phyloP scores from a whole-genome alignment of 1,139 yeast species.

The Geotrichum siamense region DNA sequence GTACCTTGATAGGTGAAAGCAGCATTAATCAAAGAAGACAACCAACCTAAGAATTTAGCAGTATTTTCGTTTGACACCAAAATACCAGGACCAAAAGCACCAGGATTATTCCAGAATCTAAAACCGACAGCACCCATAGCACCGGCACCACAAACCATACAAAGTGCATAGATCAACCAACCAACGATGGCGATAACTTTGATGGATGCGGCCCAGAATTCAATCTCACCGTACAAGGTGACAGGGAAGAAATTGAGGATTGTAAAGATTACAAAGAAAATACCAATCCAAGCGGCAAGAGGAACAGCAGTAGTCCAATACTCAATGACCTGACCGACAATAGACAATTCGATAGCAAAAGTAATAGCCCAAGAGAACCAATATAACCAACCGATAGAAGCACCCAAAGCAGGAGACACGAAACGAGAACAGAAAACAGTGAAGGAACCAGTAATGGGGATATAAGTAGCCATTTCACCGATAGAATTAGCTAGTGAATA shows the following conservation, averaged over 20 bases:
- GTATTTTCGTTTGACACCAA: slow-evolving; percentile 47
- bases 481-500: slow-evolving; percentile 51
- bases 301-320: slow-evolving; percentile 50
- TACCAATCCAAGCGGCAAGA: slow-evolving; percentile 41
- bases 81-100: slow-evolving; percentile 53
- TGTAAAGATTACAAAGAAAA: slow-evolving; percentile 27
- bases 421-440: slow-evolving; percentile 53
- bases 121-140: slow-evolving; percentile 63
- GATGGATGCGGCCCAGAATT: slow-evolving; percentile 37
- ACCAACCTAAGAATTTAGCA: slow-evolving; percentile 45
- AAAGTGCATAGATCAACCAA: slow-evolving; percentile 58
- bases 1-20: slow-evolving; percentile 71
- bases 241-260: slow-evolving; percentile 34
- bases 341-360: slow-evolving; percentile 56
- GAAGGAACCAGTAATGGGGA: slow-evolving; percentile 58
- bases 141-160: slow-evolving; percentile 71
- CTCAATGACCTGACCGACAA: slow-evolving; percentile 49
- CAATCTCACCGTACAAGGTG: slow-evolving; percentile 35
- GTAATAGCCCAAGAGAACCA: slow-evolving; percentile 61
- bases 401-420: slow-evolving; percentile 56
- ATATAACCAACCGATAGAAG: slow-evolving; percentile 54
- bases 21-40: slow-evolving; percentile 57
- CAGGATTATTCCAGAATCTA: slow-evolving; percentile 64
- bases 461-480: slow-evolving; percentile 59
- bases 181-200: slow-evolving; percentile 49